Conservation (phyloP, 2,329 filamentous ascomycete species). For the Fusarium sp. region DNA sequence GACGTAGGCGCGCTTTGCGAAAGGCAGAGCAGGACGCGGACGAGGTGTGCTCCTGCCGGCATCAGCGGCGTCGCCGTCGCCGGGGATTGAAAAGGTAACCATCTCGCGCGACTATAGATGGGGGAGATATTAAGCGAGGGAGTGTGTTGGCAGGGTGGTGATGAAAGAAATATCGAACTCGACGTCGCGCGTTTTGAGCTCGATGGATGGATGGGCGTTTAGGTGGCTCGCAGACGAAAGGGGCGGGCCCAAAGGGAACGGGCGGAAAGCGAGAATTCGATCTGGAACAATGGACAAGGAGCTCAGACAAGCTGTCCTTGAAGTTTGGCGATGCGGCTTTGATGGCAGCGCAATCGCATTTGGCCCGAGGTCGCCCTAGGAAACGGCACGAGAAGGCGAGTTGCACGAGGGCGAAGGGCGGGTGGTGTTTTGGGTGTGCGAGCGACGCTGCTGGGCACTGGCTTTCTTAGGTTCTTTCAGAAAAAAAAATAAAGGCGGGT, state of each 20-base stretch:
- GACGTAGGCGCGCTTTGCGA: constrained; percentile 57
- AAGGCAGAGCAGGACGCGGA: constrained; percentile 56
- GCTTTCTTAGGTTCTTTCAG: constrained; percentile 37
- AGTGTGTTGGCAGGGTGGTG: constrained; percentile 14
- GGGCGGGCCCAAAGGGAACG: constrained; percentile 11
- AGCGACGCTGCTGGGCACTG: constrained; percentile 22
- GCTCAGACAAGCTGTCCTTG: constrained; percentile 30
- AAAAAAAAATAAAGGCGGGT: constrained; percentile 34
- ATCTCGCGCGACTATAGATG: constrained; percentile 40
- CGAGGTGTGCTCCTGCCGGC: constrained; percentile 52
- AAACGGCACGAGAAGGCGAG: constrained; percentile 47
- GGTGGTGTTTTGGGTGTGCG: constrained; percentile 44
- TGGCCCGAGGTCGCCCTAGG: constrained; percentile 45
- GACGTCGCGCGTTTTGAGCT: constrained; percentile 28
- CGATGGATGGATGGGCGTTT: neutral
- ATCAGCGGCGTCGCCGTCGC: constrained; percentile 50
- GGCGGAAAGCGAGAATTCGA: constrained; percentile 17
- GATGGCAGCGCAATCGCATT: constrained; percentile 47
- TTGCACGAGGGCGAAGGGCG: constrained; percentile 28
- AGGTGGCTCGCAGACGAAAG: constrained; percentile 21
- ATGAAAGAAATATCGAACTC: constrained; percentile 25
- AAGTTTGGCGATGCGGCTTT: constrained; percentile 40
- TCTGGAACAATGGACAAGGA: constrained; percentile 30
- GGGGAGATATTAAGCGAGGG: constrained; percentile 4
- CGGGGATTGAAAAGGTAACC: constrained; percentile 56